Percentiles rank a stretch among this genome's conserved stretches.
These are phyloP conservation scores for Yamadazyma insecticola DNA, from an alignment of 805 yeast species.

Conservation along the genomic window DNA sequence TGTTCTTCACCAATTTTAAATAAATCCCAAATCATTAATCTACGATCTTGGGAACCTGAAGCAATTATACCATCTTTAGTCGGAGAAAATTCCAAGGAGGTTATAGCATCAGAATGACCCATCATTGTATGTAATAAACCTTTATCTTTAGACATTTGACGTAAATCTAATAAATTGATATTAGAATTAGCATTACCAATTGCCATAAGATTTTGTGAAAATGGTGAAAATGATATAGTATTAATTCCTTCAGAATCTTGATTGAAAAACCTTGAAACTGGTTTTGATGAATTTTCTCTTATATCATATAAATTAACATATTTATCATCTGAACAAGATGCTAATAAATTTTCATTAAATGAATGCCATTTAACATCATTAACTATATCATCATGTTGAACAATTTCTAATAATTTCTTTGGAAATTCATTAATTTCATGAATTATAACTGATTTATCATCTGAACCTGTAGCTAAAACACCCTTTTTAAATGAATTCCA, in stretches of 20 bases:
- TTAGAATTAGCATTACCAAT: conserved; percentile 68
- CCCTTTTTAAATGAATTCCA: conserved; percentile 55
- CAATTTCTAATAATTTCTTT: conserved; percentile 5
- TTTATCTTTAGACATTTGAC: conserved; percentile 32
- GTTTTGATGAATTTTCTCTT: conserved; percentile 27
- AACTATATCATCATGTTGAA: conserved; percentile 53
- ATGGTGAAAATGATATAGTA: conserved; percentile 60
- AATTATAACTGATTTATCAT: conserved; percentile 59
- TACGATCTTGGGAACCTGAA: conserved; percentile 71
- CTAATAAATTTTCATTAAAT: conserved; percentile 48
- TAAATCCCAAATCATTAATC: conserved; percentile 80
- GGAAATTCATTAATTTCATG: conserved; percentile 43
- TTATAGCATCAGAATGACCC: conserved; percentile 75
- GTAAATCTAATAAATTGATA: conserved; percentile 59
- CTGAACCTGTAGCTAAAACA: conserved; percentile 55
- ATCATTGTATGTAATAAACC: conserved; percentile 62
- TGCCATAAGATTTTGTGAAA: conserved; percentile 56
- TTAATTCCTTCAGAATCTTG: conserved; percentile 45
- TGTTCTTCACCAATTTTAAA: conserved; percentile 79
- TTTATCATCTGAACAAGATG: conserved; percentile 72
- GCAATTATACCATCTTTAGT: conserved; percentile 73
- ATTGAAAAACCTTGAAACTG: conserved; percentile 21
- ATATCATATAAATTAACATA: conserved; percentile 51
- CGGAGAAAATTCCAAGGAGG: conserved; percentile 74
- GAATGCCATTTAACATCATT: conserved; percentile 75